Evolutionary conservation across 2,329 filamentous ascomycete species (phyloP).

Genomic region (Fusarium sp.): DNA sequence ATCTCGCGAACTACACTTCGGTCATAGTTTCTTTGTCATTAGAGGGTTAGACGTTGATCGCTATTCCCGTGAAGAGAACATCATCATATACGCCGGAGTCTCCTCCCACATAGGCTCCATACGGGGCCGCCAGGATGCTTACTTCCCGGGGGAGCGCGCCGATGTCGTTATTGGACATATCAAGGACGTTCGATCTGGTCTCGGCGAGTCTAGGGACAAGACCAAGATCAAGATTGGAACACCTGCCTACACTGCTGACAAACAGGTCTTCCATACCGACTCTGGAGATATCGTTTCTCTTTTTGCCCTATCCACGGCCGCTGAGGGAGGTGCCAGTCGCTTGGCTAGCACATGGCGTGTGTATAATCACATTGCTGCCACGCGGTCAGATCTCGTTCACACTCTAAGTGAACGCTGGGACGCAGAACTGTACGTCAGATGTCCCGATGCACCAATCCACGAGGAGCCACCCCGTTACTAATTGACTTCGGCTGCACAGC

Average conservation of each 20-base stretch:
- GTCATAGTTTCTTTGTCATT: not conserved
- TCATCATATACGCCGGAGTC: not conserved
- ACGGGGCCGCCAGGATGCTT: not conserved
- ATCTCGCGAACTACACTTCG: not conserved
- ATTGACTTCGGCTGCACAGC: not conserved
- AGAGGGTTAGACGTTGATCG: not conserved
- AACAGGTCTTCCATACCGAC: not conserved
- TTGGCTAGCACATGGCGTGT: not conserved
- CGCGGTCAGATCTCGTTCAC: not conserved
- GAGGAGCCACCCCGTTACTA: not conserved
- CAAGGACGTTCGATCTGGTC: not conserved
- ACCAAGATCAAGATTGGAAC: not conserved
- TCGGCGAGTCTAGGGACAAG: not conserved
- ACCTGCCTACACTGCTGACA: not conserved
- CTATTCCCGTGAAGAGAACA: not conserved
- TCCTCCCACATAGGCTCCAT: not conserved
- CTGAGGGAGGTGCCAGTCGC: not conserved
- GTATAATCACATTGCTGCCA: not conserved
- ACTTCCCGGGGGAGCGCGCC: not conserved
- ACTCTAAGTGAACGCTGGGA: not conserved
- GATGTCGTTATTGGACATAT: not conserved
- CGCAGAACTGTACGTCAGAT: not conserved
- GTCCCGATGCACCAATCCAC: fast-evolving
- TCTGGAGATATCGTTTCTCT: not conserved
- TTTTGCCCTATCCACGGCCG: not conserved